Base-by-base conservation (phyloP, 495 filamentous ascomycete genomes). In the Trichoderma orchidacearum region DNA sequence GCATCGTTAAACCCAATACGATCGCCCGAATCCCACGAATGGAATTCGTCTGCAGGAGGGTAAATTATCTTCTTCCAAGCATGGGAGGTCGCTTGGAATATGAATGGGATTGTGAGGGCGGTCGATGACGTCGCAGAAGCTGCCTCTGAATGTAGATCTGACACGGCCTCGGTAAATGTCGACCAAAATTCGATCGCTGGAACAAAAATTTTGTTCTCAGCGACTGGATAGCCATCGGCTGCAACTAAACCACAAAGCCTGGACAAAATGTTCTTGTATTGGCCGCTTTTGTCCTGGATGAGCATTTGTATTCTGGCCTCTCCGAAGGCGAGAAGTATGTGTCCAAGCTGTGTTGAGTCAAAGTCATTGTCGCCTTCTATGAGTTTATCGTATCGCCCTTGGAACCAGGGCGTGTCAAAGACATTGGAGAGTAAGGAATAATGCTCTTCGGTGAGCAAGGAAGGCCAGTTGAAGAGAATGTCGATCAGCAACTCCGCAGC, bases 161-260 rank as follows among this genome's bases (percentile, higher is more conserved):
- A 60, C 58, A 77, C 63, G 45, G 74, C 78, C 62, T 86, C 85
- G 21, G 83, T 77, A 58, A 82, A 85, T 3, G 76, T 79, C 11
- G 77, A 85, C 90, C 91, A 96, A 70, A 92, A 95, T 59, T 95
- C 87, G 28, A 96, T 73, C 2, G 84, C 83, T 3, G 81, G 79
- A 2, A 85, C 79, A 38, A 88, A 89, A 36, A 94, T 82, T 41
- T 77, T 73, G 62, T 96, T 89, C 15, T 94, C 88, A 25, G 81
- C 81, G 3, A 84, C 84, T 3, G 89, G 82, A 66, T 84, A 82
- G 7, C 90, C 89, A 34, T 85, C 78, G 6, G 81, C 80, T 28
- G 77, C 80, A 51, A 91, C 75, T 18, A 96, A 74, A 1, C 80
- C 80, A 54, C 79, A 76, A 12, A 87, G 67, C 7, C 75, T 69